phyloP scores from a whole-genome alignment of 768 basidiomycete species.

The Pulveroboletus ravenelii region DNA sequence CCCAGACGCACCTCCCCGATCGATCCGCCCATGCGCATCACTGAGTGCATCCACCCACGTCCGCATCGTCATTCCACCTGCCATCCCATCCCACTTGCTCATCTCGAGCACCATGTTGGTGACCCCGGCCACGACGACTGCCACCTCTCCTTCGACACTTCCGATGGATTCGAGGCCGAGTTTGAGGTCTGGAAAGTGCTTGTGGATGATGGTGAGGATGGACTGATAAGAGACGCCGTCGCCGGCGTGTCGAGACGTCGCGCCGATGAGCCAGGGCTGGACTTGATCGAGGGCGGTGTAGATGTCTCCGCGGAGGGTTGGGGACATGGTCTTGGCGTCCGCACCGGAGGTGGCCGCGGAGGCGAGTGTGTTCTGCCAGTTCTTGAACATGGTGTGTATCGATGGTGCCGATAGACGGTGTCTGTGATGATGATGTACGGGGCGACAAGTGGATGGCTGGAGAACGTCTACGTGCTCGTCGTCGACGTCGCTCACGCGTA shows the following conservation, averaged over 20 bases:
- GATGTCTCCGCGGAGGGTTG: constrained; percentile 47
- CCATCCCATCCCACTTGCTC: constrained; percentile 54
- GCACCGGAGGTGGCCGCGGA: constrained; percentile 13
- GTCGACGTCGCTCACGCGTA: neutral
- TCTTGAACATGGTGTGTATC: constrained; percentile 41
- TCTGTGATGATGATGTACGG: neutral
- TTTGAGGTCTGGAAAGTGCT: constrained; percentile 44
- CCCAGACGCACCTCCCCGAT: constrained; percentile 3
- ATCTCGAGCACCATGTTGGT: constrained; percentile 53
- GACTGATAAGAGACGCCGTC: constrained; percentile 49
- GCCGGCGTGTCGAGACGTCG: constrained; percentile 42
- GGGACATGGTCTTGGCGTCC: constrained; percentile 39
- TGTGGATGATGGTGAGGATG: constrained; percentile 42
- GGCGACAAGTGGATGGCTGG: neutral
- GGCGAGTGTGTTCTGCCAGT: constrained; percentile 39
- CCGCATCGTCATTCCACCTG: constrained; percentile 51
- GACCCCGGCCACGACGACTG: constrained; percentile 46
- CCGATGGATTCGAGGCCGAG: constrained; percentile 46
- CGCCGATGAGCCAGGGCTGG: constrained; percentile 43
- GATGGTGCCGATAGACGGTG: neutral
- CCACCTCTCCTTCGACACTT: constrained; percentile 44
- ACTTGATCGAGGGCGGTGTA: constrained; percentile 45
- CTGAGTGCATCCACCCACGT: constrained; percentile 50
- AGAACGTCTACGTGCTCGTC: neutral
- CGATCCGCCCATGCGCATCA: constrained; percentile 36